Evolutionary conservation across 352 stramenopile genomes (phyloP), one percentile per base, ranked within the genome.

Genomic region (Nannochloropsis limnetica): DNA sequence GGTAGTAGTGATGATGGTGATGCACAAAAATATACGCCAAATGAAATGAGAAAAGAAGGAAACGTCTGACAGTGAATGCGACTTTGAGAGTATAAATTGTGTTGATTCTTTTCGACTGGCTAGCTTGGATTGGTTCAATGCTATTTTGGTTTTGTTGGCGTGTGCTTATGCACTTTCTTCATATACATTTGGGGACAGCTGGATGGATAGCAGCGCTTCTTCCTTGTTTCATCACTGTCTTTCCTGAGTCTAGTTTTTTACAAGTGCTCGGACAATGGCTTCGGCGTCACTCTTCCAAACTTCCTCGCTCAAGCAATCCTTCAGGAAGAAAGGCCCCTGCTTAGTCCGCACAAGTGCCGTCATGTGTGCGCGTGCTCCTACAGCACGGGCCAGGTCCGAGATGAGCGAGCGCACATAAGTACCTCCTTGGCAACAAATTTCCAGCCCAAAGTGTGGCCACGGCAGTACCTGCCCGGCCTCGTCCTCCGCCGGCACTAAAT

Each of bases 391-490:
- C 74, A 94, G 86, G 84, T 94, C 90, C 15, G 89, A 82, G 49
- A 93, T 88, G 25, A 94, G 83, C 0, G 89, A 90, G 68, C 90
- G 81, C 67, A 94, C 87, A 83, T 92, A 94, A 4, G 90, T 92
- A 0, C 90, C 90, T n/a, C 90, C 90, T n/a, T 88, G 88, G 86
- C 89, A 93, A 82, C 90, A 86, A 0, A 93, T 83, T 9, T 89
- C 84, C 3, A 93, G 81, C 43, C 81, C 80, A 82, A 94, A 92
- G 68, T 80, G 83, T 20, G 89, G 88, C 23, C 89, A 29, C 68
- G 67, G 37, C 69, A 54, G 27, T 80, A 9, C 80, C 81, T 31
- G 14, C 17, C 37, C 69, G 61, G 67, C 68, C 1, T 86, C 81
- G 54, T 86, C 84, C 45, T 82, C 81, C 4, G 37, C 37, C 8